These are phyloP conservation scores for Begonia masoniana DNA, from an alignment of 306 rosid genomes.

Conservation along the genomic window DNA sequence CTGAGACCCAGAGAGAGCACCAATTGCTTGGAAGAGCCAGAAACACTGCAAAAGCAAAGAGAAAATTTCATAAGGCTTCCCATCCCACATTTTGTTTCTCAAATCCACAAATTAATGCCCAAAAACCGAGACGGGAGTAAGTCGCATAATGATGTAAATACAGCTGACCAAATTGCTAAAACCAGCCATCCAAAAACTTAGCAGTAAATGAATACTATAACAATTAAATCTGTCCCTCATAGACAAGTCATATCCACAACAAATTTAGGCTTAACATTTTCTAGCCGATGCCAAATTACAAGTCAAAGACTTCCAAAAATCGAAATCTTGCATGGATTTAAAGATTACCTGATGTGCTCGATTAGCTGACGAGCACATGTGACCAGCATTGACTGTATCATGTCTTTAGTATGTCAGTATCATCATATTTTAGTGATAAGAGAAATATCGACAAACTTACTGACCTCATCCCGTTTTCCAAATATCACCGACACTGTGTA, in stretches of 20 bases:
- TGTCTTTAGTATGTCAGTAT: conserved; percentile 3
- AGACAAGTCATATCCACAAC: not conserved
- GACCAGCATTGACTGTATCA: conserved; percentile 67
- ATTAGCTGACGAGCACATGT: conserved; percentile 86
- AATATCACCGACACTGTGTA: conserved; percentile 72
- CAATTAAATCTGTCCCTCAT: not conserved
- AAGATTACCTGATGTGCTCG: conserved; percentile 55
- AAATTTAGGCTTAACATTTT: too few relatives aligned
- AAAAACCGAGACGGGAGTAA: too few relatives aligned
- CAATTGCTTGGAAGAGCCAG: conserved; percentile 51
- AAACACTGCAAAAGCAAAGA: conserved; percentile 34
- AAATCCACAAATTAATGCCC: too few relatives aligned
- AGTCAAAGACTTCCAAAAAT: too few relatives aligned
- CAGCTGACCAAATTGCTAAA: too few relatives aligned
- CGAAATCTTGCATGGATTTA: too few relatives aligned
- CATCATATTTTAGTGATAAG: not conserved
- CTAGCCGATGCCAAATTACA: too few relatives aligned
- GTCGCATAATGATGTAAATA: too few relatives aligned
- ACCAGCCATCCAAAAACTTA: too few relatives aligned
- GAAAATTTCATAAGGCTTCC: not conserved
- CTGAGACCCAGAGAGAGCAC: conserved; percentile 86
- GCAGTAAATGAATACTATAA: too few relatives aligned
- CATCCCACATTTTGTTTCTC: too few relatives aligned
- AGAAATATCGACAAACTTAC: conserved; percentile 3
- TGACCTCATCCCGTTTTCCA: conserved; percentile 94